These are phyloP conservation scores for Globisporangium rhizosaccharum DNA, from an alignment of 352 stramenopile genomes.

Conservation along the genomic window DNA sequence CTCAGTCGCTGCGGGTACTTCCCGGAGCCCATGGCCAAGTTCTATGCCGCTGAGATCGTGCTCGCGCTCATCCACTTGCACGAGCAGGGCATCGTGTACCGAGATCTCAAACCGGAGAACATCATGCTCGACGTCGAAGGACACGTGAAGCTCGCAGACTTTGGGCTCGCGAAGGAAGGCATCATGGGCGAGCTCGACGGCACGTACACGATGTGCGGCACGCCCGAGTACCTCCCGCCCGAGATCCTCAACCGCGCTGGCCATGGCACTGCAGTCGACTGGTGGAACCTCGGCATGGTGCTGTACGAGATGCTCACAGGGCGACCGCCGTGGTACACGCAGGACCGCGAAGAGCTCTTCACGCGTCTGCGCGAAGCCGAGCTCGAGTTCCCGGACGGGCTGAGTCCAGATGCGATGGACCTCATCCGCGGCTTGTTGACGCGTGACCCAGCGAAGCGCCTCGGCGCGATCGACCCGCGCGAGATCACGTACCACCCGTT, in stretches of 20 bases:
- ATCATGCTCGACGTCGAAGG: conserved; percentile 85
- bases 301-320: conserved; percentile 83
- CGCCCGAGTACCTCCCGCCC: conserved; percentile 79
- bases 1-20: conserved; percentile 72
- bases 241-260: conserved; percentile 78
- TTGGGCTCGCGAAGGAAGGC: conserved; percentile 74
- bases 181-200: conserved; percentile 65
- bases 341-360: conserved; percentile 75
- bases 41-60: conserved; percentile 84
- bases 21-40: conserved; percentile 75
- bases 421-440: conserved; percentile 86
- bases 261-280: conserved; percentile 79
- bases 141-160: conserved; percentile 79
- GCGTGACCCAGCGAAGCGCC: conserved; percentile 88
- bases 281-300: conserved; percentile 83
- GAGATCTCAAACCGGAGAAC: conserved; percentile 83
- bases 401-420: conserved; percentile 65
- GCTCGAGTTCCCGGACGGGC: conserved; percentile 68
- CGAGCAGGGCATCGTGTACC: conserved; percentile 79
- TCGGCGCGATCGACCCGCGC: conserved; percentile 80
- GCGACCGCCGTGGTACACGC: conserved; percentile 72
- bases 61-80: conserved; percentile 82
- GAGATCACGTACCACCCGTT: conserved; percentile 83
- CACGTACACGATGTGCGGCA: conserved; percentile 84
- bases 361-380: conserved; percentile 54